A percentile compares a stretch with the other conserved stretches of the same genome.
Evolutionary conservation across 352 stramenopile species (phyloP).

Genomic region (Thraustochytrium sp.): DNA sequence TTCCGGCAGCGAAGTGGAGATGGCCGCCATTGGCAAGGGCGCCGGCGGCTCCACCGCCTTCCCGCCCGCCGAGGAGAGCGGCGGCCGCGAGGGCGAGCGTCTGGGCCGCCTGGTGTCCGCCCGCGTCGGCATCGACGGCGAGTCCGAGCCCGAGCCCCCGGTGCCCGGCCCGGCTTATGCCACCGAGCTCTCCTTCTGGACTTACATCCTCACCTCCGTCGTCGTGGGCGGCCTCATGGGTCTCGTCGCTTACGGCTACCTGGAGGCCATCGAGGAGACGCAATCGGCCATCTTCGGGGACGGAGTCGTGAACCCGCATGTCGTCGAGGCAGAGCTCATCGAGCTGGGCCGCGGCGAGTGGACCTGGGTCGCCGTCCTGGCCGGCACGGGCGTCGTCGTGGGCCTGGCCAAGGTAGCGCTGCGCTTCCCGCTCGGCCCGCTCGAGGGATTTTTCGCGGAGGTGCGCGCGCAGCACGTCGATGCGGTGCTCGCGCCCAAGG

Average conservation of each 20-base stretch:
- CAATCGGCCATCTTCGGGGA: background rate
- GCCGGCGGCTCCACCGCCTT: no score
- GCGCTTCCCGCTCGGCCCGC: constrained; percentile 4
- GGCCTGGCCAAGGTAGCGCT: constrained; percentile 6
- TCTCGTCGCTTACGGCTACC: background rate
- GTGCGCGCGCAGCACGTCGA: constrained; percentile 40
- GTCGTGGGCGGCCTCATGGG: constrained; percentile 38
- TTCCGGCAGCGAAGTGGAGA: no score
- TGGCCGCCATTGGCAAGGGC: no score
- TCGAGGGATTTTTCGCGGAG: constrained; percentile 38
- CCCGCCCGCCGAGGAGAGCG: no score
- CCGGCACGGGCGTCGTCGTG: constrained; percentile 6
- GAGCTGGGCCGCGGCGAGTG: background rate
- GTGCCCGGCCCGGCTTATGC: constrained; percentile 33
- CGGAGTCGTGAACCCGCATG: background rate
- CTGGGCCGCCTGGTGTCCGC: no score
- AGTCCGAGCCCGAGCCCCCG: no score
- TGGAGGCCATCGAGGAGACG: background rate
- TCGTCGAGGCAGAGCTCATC: background rate
- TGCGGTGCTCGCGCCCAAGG: background rate
- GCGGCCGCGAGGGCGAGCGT: no score
- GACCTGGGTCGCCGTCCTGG: constrained; percentile 30
- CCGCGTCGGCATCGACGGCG: no score
- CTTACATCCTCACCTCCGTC: background rate
- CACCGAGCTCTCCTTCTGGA: constrained; percentile 20